Evolutionary conservation across 768 basidiomycete species (phyloP).

Genomic region (Russula olivacea): DNA sequence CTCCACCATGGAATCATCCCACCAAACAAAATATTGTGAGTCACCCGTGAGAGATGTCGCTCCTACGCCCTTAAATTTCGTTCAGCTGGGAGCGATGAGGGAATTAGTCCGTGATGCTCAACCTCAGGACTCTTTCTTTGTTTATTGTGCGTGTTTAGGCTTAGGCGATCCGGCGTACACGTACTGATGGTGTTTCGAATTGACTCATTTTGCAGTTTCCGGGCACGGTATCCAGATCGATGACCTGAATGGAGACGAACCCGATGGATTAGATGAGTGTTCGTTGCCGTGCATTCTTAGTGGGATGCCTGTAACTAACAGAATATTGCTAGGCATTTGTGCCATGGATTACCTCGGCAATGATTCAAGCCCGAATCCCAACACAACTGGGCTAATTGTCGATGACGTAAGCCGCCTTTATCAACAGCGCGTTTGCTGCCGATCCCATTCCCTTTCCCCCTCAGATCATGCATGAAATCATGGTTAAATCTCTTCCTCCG

Average conservation of each 20-base stretch:
- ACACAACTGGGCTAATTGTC: conserved; percentile 2
- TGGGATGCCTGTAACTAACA: background rate
- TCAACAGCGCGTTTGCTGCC: too few species aligned
- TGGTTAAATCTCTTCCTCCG: background rate
- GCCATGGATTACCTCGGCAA: background rate
- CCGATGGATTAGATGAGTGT: background rate
- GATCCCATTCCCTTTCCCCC: background rate
- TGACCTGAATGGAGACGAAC: background rate
- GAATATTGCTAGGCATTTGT: background rate
- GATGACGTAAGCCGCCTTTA: background rate
- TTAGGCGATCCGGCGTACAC: background rate
- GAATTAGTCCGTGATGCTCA: background rate
- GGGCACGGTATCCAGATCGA: background rate
- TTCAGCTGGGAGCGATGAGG: background rate
- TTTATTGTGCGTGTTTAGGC: background rate
- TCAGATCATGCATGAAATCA: background rate
- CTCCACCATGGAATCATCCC: background rate
- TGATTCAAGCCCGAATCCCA: background rate
- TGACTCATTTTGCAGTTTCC: background rate
- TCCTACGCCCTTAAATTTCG: background rate
- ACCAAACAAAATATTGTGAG: conserved; percentile 5
- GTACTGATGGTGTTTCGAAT: background rate
- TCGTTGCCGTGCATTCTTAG: background rate
- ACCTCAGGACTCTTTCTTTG: background rate
- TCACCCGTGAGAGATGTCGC: background rate